phyloP scores from a whole-genome alignment of 1,139 yeast genomes.

The Diutina catenulata region DNA sequence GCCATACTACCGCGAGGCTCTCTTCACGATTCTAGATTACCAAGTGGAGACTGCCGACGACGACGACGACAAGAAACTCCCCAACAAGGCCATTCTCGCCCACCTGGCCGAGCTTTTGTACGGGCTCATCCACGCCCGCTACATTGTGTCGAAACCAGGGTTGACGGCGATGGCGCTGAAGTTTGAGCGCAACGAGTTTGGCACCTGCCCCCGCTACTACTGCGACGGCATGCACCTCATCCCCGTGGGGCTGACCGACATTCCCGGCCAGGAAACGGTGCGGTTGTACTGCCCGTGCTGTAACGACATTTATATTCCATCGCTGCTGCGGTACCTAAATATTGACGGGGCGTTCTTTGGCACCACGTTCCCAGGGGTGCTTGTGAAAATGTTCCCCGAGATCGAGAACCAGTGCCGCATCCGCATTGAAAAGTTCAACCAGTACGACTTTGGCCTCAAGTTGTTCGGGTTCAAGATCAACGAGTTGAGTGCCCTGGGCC shows the following conservation, averaged over 20 bases:
- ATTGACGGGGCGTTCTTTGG: constrained; percentile 97
- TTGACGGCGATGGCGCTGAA: constrained; percentile 92
- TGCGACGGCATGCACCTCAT: constrained; percentile 89
- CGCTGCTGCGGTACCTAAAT: constrained; percentile 70
- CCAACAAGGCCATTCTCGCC: constrained; percentile 66
- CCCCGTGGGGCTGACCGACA: constrained; percentile 87
- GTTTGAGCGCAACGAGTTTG: constrained; percentile 81
- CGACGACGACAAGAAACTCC: constrained; percentile 29
- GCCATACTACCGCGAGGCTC: constrained; percentile 84
- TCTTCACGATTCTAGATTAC: constrained; percentile 67
- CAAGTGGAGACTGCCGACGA: constrained; percentile 74
- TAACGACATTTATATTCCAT: constrained; percentile 80
- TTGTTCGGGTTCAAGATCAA: constrained; percentile 81
- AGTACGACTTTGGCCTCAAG: constrained; percentile 52
- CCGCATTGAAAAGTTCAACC: constrained; percentile 40
- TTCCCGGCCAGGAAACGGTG: constrained; percentile 87
- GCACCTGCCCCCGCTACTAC: constrained; percentile 80
- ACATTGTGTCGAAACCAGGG: constrained; percentile 81
- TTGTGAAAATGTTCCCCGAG: constrained; percentile 83
- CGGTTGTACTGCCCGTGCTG: constrained; percentile 91
- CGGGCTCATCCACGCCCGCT: constrained; percentile 91
- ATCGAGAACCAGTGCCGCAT: constrained; percentile 46
- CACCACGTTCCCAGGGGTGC: constrained; percentile 86
- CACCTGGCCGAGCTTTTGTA: constrained; percentile 86
- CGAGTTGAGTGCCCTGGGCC: constrained; percentile 70